Evolutionary conservation across 805 yeast genomes (phyloP).

Genomic region (Metschnikowia amazonensis): DNA sequence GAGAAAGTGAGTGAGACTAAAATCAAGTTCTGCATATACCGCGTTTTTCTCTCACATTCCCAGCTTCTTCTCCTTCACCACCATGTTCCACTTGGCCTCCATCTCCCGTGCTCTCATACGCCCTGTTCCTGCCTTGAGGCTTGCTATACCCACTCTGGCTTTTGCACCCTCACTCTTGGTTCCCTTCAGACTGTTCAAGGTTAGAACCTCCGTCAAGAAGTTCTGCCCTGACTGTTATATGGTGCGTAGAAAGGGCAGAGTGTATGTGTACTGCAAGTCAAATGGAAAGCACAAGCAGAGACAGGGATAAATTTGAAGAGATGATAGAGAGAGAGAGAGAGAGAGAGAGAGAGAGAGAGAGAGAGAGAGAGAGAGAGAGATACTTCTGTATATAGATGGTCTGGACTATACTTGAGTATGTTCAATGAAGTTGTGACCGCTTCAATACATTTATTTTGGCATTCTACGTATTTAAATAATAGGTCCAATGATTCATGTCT

Average conservation of each 20-base stretch:
- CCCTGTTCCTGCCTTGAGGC: constrained; percentile 6
- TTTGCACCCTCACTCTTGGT: constrained; percentile 11
- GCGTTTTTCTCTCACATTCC: background rate
- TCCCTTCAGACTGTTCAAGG: constrained; percentile 69
- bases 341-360: background rate
- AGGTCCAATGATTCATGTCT: no score
- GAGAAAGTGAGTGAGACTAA: no score
- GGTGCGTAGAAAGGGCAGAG: constrained; percentile 93
- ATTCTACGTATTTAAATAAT: no score
- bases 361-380: no score
- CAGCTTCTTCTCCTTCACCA: background rate
- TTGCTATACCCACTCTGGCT: constrained; percentile 5
- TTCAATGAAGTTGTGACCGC: no score
- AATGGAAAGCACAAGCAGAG: constrained; percentile 56
- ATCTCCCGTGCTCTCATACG: constrained; percentile 16
- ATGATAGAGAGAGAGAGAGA: background rate
- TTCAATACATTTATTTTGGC: no score
- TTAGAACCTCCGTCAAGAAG: constrained; percentile 88
- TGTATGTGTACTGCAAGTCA: constrained; percentile 88
- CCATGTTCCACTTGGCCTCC: constrained; percentile 17
- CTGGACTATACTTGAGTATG: no score
- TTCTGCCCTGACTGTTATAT: constrained; percentile 85
- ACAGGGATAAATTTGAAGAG: constrained; percentile 14
- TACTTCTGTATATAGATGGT: no score
- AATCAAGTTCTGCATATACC: background rate